phyloP scores from a whole-genome alignment of 805 yeast species.

The Myxozyma melibiosi region DNA sequence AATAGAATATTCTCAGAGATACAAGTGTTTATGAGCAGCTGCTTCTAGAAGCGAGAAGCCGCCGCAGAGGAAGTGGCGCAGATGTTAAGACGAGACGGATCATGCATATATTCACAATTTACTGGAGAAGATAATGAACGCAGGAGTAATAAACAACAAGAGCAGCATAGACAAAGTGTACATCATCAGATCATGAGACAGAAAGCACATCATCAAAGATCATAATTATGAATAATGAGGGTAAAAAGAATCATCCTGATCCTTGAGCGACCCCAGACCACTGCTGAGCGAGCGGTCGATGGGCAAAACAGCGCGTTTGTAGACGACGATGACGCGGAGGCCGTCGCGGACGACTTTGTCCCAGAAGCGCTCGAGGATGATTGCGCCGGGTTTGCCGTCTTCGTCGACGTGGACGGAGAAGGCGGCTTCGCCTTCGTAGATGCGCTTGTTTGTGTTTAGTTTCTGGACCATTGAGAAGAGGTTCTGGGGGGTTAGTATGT shows the following conservation, averaged over 20 bases:
- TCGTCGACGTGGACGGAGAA: slow-evolving; percentile 33
- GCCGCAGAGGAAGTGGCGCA: too few relatives aligned
- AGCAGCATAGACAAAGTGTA: neutral
- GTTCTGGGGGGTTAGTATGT: neutral
- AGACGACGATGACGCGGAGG: slow-evolving; percentile 22
- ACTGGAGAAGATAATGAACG: too few relatives aligned
- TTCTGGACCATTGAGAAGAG: slow-evolving; percentile 28
- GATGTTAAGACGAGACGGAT: too few relatives aligned
- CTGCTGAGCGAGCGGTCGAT: slow-evolving; percentile 29
- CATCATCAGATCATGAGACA: neutral
- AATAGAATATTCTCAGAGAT: too few relatives aligned
- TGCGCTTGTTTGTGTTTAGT: slow-evolving; percentile 28
- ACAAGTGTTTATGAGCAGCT: too few relatives aligned
- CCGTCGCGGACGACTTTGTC: slow-evolving; percentile 34
- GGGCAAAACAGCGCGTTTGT: slow-evolving; percentile 24
- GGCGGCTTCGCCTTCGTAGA: slow-evolving; percentile 29
- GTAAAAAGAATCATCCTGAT: slow-evolving; percentile 29
- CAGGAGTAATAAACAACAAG: too few relatives aligned
- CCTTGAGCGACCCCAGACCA: slow-evolving; percentile 27
- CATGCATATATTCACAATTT: too few relatives aligned
- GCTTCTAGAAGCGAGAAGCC: too few relatives aligned
- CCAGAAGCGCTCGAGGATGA: slow-evolving; percentile 35
- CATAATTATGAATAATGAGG: slow-evolving; percentile 22
- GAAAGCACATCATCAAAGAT: neutral
- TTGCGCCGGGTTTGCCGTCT: slow-evolving; percentile 30